Conservation (phyloP, 75 land plant genomes). For the Pseudotsuga menziesii region DNA sequence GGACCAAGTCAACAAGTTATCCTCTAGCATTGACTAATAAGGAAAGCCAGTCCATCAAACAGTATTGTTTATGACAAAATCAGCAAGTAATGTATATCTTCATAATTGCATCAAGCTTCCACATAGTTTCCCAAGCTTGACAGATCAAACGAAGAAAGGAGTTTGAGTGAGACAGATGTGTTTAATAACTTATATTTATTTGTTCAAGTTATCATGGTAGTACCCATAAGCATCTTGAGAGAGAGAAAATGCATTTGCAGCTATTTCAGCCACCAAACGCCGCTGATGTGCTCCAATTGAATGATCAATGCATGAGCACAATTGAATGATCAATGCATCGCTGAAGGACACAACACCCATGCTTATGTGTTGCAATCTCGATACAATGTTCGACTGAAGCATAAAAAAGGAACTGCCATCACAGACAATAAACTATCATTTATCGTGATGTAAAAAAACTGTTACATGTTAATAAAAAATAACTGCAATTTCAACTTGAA, state of each 20-base stretch:
- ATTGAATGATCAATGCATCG: no score
- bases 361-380: no score
- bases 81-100: neutral
- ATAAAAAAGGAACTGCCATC: no score
- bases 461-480: no score
- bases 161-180: neutral
- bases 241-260: constrained; percentile 43
- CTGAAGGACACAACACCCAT: no score
- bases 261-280: no score
- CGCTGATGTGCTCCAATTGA: no score
- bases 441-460: no score
- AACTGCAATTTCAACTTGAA: no score
- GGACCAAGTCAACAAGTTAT: neutral
- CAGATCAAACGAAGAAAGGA: neutral
- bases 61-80: neutral
- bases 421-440: no score
- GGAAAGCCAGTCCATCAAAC: neutral
- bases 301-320: no score
- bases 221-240: constrained; percentile 74
- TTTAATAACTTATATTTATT: neutral
- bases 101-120: neutral
- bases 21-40: neutral
- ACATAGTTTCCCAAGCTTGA: neutral
- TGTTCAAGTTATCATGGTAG: neutral
- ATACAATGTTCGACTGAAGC: no score